Evolutionary conservation across 371 early-diverging fungal genomes (phyloP), one percentile per base, ranked within the genome.

Genomic region (Fennellomyces sp.): DNA sequence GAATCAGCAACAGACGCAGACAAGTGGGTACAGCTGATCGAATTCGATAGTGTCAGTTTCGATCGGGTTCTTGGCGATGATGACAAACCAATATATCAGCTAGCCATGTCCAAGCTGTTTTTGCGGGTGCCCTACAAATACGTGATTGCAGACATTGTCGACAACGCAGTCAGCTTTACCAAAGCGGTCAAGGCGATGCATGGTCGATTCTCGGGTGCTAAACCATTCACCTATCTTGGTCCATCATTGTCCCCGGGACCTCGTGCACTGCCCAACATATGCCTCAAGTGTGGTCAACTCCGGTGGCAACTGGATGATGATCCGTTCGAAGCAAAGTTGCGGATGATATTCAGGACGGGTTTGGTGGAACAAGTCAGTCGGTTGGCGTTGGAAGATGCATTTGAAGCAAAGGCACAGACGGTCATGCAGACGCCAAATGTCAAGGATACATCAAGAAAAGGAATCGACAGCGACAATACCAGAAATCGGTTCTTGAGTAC

Each of bases 321-420:
- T 63, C 83, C 81, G n/a, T 86, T 89, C 57, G 89, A 89, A 57
- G 63, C 70, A 2, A 62, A 61, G 7, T 57, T 89, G 17, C 60
- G 80, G 2, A 39, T 75, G 19, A 85, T 80, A 35, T 89, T 78
- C 71, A 58, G 66, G 30, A 68, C 75, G 2, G 84, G 86, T 6
- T 29, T 81, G 21, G 69, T 65, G 17, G 87, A 89, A 56, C 87
- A 86, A 48, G 42, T 59, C 27, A 72, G 61, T 2, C 65, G 89
- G 19, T 27, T 76, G 1, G 82, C 80, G 8, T 53, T 84, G 8
- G 72, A 84, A 49, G 78, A 78, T 27, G 88, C 86, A 1, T 90
- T 88, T 61, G 75, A 79, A 56, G 76, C 73, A 39, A 81, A 81
- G 50, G 87, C 83, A 6, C 76, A 71, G 19, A 60, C 76, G 5